Base-by-base conservation (phyloP, 2,329 filamentous ascomycete genomes). In the Zalaria sp. region DNA sequence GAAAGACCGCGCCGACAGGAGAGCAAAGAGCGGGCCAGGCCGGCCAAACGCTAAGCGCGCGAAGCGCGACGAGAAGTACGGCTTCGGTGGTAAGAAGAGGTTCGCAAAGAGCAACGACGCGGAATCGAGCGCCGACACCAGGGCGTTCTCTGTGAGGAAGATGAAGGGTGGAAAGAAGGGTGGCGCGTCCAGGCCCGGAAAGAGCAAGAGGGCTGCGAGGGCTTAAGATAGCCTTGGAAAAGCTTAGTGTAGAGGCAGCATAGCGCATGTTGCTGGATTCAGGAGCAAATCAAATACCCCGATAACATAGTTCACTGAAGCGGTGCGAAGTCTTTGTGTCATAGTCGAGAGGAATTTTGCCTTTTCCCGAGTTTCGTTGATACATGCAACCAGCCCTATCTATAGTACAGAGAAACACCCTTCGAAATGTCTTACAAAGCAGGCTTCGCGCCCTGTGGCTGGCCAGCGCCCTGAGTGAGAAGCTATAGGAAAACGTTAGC, bases 1-100 rank as follows among this genome's bases (percentile, higher is more conserved):
- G 47, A 58, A 62, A 38, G 63, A 65, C 44, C 52, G 50, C 56
- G 60, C 51, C 48, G 64, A 55, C 47, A 57, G 54, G 50, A 55
- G 65, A 51, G 56, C 52, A 31, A 52, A 53, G 41, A 64, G 52
- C 63, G 65, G 43, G 62, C 62, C 47, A 25, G 57, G 51, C 47
- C 7, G 7, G 29, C 62, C 67, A 26, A 82, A 79, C 57, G 54
- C 60, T 48, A 96, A 96, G 71, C 81, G 91, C 46, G 76, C 83
- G 60, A 94, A 93, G 78, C 94, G 93, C 70, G 81, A 98, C 59
- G 75, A 83, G 50, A 95, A 94, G 68, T 96, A 81, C 60, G 91
- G 91, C 25, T 94, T 89, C 57, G 91, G 91, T 46, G 91, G 91
- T 53, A 95, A 94, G 77, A 98, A 98, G 73, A 73, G 82, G 42